Percentiles rank a stretch among this genome's conserved stretches.
These are phyloP conservation scores for Microcos paniculata DNA, from an alignment of 345 rosid genomes.

Conservation along the genomic window DNA sequence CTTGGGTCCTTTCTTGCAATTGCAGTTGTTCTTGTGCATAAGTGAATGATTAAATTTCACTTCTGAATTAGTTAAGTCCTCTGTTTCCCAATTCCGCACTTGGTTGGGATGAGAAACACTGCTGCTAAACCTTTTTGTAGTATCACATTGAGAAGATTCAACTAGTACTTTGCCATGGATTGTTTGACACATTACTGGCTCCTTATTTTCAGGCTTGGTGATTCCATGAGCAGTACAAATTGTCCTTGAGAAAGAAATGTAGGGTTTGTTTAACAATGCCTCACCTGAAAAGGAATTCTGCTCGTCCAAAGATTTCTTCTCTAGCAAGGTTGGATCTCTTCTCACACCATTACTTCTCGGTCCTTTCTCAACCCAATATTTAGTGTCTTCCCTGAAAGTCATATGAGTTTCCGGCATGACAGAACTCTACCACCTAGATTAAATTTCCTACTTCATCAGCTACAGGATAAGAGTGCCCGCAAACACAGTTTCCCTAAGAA, in stretches of 20 bases:
- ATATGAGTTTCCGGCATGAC: not conserved
- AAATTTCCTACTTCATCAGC: not conserved
- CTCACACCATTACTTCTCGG: not conserved
- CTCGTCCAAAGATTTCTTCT: conserved; percentile 7
- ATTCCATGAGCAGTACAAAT: not conserved
- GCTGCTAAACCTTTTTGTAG: not conserved
- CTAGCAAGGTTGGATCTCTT: not conserved
- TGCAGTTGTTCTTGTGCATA: not conserved
- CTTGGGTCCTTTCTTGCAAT: not conserved
- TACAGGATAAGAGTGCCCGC: not conserved
- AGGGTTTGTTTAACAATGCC: not conserved
- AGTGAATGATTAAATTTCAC: not conserved
- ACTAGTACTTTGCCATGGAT: not conserved
- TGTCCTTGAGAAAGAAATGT: conserved; percentile 7
- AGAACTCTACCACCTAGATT: conserved; percentile 1
- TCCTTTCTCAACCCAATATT: conserved; percentile 1
- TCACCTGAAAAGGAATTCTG: conserved; percentile 1
- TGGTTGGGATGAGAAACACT: not conserved
- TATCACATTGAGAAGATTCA: not conserved
- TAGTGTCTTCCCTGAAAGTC: conserved; percentile 6
- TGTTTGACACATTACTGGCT: not conserved
- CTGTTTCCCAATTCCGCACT: not conserved
- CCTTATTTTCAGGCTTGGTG: not conserved
- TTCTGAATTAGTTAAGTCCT: not conserved
- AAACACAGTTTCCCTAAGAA: conserved; percentile 1